Base-by-base conservation (phyloP, 179 eudicot species). In the Silene coronaria region DNA sequence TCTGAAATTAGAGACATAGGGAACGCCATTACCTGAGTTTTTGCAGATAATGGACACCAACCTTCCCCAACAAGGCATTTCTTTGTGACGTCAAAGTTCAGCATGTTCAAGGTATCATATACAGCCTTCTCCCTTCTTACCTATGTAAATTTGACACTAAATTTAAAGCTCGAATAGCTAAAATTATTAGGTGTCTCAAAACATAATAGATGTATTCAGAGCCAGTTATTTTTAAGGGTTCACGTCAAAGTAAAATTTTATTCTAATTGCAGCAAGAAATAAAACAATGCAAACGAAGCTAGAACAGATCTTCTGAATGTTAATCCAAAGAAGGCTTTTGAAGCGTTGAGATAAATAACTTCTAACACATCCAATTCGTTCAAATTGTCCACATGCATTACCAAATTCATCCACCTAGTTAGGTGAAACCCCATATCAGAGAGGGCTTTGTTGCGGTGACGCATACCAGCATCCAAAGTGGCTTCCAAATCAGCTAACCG, bases 41-140 rank as follows among this genome's bases (percentile, higher is more conserved):
- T 92, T 71, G 97, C 96, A 75, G 90, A 89, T 79, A 90, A 67
- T 67, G 99, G 97, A 82, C 97, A 92, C 99, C 99, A 95, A 72
- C 99, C 97, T 82, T 92, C 98, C 65, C 97, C 99, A 76, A 95
- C 97, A 76, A 95, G 95, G 84, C 99, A 95, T 76, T 95, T 95
- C 83, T 95, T 95, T 62, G 99, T 95, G 66, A 95, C 97, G 76
- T 95, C 97, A 83, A 95, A 95, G 77, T 89, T 95, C 78, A 92
- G 88, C 99, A 95, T 92, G 84, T 91, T 92, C 80, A 95, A 75
- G 46, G 97, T 91, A 83, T 95, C 99, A 85, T 89, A 95, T 13
- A 91, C 95, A 80, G 97, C 97, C 80, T 95, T 95, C 85, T 95
- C 97, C 86, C 96, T 90, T 84, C 90, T 89, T 78, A 95, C 99